Conservation (phyloP, 2,329 filamentous ascomycete species). For the Conoideocrella luteorostrata region DNA sequence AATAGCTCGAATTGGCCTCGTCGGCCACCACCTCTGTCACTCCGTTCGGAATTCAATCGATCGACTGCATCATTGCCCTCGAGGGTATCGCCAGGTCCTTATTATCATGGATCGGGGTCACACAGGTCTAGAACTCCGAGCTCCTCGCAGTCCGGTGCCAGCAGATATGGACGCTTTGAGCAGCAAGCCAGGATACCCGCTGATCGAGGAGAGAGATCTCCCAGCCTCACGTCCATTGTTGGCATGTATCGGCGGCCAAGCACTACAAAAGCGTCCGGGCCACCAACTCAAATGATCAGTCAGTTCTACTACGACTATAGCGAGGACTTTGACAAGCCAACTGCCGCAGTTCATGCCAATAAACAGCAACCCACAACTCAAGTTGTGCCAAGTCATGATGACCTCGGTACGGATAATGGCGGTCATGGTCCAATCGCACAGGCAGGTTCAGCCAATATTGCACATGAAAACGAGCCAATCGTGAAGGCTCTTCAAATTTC, state of each 20-base stretch:
- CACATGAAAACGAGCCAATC: too few species aligned
- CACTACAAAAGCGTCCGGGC: conserved; percentile 19
- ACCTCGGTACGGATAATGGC: not conserved
- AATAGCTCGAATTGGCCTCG: conserved; percentile 28
- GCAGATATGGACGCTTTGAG: conserved; percentile 20
- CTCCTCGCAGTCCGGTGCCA: conserved; percentile 21
- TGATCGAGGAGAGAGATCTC: conserved; percentile 34
- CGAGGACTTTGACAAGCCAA: conserved; percentile 39
- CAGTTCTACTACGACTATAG: conserved; percentile 48
- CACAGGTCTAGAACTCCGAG: conserved; percentile 29
- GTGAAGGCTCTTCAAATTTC: too few species aligned
- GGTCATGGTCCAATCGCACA: not conserved
- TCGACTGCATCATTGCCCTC: conserved; percentile 34
- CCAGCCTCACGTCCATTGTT: conserved; percentile 44
- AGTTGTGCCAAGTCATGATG: not conserved
- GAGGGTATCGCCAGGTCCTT: conserved; percentile 20
- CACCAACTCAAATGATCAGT: conserved; percentile 22
- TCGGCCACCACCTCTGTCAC: conserved; percentile 30
- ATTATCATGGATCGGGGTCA: conserved; percentile 14
- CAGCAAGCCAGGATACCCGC: conserved; percentile 28
- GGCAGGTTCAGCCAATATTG: too few species aligned
- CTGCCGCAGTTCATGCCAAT: conserved; percentile 12
- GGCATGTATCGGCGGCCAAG: conserved; percentile 37
- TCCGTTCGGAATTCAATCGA: conserved; percentile 33
- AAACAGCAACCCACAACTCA: conserved; percentile 13